Base-by-base conservation (phyloP, 176 grass and related monocot genomes). In the Areca catechu region DNA sequence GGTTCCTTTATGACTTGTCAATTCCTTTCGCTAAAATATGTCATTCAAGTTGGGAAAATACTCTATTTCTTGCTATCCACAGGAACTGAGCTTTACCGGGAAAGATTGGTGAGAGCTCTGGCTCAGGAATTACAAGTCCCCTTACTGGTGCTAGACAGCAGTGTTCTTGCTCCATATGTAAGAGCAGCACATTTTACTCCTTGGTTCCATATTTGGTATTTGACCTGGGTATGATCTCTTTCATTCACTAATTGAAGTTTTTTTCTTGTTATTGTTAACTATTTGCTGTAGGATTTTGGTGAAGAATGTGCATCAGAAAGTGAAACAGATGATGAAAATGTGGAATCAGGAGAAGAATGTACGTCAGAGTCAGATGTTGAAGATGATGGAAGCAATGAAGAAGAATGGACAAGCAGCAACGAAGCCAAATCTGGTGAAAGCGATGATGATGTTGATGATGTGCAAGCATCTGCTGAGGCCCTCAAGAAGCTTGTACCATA, bases 1-100 rank as follows among this genome's bases (percentile, higher is more conserved):
- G 34, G 34, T 43, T 43, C 10, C 34, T 43, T 43, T 12, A 43
- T 43, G 2, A 10, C 34, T 43, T 12, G 9, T 43, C 3, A 12
- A 12, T 43, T 9, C 6, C 34, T 43, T 43, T 43, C 3, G 7
- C 34, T 43, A 12, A 43, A 30, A 14, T 43, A 43, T 43, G 34
- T 43, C 10, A 14, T 43, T 43, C 34, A 43, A 53, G 20, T 68
- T 12, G 15, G 34, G 51, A 69, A 20, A 65, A 48, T 65, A 66
- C 15, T 69, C 47, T 4, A 66, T 28, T 58, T 62, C 9, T 51
- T 60, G 15, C 18, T 60, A 50, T 53, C 34, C 84, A 51, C 62
- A 97, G 93, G 93, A 88, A 97, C 93, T 68, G 93, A 97, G 70
- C 87, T 97, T 57, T 91, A 85, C 69, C 74, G 83, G 71, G 93